Evolutionary conservation across 257 asterid species (phyloP).

Genomic region (Capsicum rhomboideum): DNA sequence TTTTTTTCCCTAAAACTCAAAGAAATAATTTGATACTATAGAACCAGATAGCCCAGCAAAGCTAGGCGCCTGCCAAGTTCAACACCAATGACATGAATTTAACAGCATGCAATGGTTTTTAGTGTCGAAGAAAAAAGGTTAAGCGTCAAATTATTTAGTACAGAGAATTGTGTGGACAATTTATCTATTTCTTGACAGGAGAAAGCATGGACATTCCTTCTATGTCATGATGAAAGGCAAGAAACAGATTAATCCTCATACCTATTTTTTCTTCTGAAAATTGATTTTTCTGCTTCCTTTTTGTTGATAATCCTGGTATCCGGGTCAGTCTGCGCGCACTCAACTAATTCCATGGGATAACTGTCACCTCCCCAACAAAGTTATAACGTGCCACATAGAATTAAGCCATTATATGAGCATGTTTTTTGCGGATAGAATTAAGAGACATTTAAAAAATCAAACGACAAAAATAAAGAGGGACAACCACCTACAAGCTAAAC

Average conservation of each 20-base stretch:
- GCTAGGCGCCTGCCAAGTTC: constrained; percentile 71
- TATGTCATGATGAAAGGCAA: background rate
- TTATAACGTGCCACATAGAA: no score
- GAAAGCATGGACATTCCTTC: background rate
- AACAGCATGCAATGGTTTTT: background rate
- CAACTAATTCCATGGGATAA: background rate
- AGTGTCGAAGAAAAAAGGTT: background rate
- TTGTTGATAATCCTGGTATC: background rate
- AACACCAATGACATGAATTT: background rate
- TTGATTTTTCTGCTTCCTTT: background rate
- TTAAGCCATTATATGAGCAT: no score
- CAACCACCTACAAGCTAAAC: no score
- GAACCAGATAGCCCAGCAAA: constrained; percentile 84
- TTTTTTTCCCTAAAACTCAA: no score
- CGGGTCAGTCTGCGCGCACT: background rate
- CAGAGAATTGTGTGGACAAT: background rate
- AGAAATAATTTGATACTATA: no score
- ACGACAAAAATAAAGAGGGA: no score
- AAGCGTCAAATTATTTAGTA: background rate
- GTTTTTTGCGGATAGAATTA: no score
- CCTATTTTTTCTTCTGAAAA: no score
- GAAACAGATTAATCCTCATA: no score
- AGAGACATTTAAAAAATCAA: no score
- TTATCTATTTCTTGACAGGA: background rate
- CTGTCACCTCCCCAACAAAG: background rate